Base-by-base conservation (phyloP, 1,139 yeast species). In the Meyerozyma carpophila region DNA sequence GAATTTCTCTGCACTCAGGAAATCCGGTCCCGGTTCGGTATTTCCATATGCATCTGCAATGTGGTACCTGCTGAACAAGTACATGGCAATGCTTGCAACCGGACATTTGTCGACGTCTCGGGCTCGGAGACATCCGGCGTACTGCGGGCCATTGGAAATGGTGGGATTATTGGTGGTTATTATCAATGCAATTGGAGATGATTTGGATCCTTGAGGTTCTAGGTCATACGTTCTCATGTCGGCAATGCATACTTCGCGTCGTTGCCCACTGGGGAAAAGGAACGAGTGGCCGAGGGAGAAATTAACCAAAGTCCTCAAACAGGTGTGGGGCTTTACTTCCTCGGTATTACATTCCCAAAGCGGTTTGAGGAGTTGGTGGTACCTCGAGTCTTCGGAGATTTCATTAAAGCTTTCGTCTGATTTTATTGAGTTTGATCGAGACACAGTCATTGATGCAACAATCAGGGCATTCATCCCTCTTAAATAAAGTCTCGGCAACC, bases 11-110 rank as follows among this genome's bases (percentile, higher is more conserved):
- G 37, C 10, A 11, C 14, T 20, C 37, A 20, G 34, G 7, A 42
- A 32, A 32, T 45, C 46, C 13, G 20, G 20, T n/a, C 44, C 20
- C 14, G 32, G 4, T 5, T 31, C 43, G 7, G 28, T n/a, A 10
- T 32, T 32, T 10, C 65, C 67, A 43, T 59, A 57, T 28, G 56
- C 59, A 46, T 64, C 67, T 2, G 64, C 59, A 9, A 65, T 51
- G 43, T 67, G 71, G 41, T 64, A 61, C 32, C 70, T 41, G 34
- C 56, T 50, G 41, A 66, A 67, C 24, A 66, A 53, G 43, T 66
- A 67, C 11, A 61, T 53, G 2, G 67, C 56, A 5, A 66, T 45
- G 1, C 66, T 59, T 10, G 62, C 51, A 43, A 61, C 66, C 9
- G 66, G 64, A 48, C 73, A 67, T 39, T 55, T 51, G 48, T 65